phyloP scores from a whole-genome alignment of 2,329 filamentous ascomycete genomes.

The Nigrospora osmanthi region DNA sequence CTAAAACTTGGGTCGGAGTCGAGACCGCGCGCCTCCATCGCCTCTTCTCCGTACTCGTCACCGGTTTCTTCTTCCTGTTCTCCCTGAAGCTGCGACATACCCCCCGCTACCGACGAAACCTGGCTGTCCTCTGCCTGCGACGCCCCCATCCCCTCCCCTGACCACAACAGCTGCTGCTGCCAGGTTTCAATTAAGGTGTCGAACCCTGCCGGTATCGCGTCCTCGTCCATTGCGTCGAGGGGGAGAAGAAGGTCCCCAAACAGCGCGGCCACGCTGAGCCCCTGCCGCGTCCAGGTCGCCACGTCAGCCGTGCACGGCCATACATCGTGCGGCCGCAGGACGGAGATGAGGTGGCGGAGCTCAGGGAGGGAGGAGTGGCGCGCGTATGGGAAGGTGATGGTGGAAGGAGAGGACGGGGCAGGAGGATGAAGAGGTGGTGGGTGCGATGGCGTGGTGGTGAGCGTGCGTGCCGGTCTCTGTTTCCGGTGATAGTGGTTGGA shows the following conservation, averaged over 20 bases:
- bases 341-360: too few species aligned
- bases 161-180: constrained; percentile 5
- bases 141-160: background rate
- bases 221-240: constrained; percentile 24
- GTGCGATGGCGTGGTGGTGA: too few species aligned
- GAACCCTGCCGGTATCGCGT: constrained; percentile 59
- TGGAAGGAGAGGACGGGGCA: too few species aligned
- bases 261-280: constrained; percentile 55
- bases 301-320: constrained; percentile 73
- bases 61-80: too few species aligned
- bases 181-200: constrained; percentile 49
- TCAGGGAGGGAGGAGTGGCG: too few species aligned
- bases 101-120: background rate
- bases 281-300: constrained; percentile 52
- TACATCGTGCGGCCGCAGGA: constrained; percentile 67
- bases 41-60: background rate
- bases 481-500: too few species aligned
- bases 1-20: background rate
- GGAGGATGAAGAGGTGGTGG: too few species aligned
- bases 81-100: background rate
- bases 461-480: too few species aligned
- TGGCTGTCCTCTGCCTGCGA: background rate
- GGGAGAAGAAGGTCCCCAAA: constrained; percentile 39
- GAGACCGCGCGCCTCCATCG: background rate
- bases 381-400: too few species aligned